Evolutionary conservation across 2,329 filamentous ascomycete genomes (phyloP).

Genomic region (Blastomyces percursus): DNA sequence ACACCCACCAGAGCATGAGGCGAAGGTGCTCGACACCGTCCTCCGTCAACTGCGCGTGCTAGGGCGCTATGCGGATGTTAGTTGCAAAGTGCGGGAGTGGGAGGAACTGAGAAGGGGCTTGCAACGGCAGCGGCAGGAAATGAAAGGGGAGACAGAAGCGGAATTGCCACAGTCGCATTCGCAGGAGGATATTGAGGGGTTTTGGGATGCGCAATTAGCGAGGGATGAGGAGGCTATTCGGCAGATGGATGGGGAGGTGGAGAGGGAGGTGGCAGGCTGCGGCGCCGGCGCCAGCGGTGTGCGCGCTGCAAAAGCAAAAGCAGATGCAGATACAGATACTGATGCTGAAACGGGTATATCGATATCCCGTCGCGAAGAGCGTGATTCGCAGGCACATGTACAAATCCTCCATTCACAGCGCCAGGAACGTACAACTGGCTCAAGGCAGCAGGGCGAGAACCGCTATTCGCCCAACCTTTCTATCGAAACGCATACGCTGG

Average conservation of each 20-base stretch:
- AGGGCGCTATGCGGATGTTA: slow-evolving; percentile 40
- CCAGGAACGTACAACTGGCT: background rate
- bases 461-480: background rate
- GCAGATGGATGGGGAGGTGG: background rate
- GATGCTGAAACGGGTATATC: background rate
- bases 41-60: slow-evolving; percentile 43
- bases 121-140: background rate
- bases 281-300: background rate
- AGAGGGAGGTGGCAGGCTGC: background rate
- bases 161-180: background rate
- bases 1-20: slow-evolving; percentile 31
- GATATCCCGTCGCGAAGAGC: background rate
- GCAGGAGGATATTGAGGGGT: slow-evolving; percentile 1
- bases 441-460: no score
- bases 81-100: slow-evolving; percentile 32
- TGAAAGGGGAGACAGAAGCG: background rate
- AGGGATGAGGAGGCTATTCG: slow-evolving; percentile 3
- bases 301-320: background rate
- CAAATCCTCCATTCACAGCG: background rate
- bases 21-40: slow-evolving; percentile 40
- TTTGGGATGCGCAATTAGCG: slow-evolving; percentile 3
- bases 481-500: background rate
- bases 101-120: slow-evolving; percentile 11
- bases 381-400: background rate
- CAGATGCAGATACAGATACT: background rate